These are phyloP conservation scores for Metarhizium sp. DNA, from an alignment of 2,329 filamentous ascomycete species.

Conservation along the genomic window DNA sequence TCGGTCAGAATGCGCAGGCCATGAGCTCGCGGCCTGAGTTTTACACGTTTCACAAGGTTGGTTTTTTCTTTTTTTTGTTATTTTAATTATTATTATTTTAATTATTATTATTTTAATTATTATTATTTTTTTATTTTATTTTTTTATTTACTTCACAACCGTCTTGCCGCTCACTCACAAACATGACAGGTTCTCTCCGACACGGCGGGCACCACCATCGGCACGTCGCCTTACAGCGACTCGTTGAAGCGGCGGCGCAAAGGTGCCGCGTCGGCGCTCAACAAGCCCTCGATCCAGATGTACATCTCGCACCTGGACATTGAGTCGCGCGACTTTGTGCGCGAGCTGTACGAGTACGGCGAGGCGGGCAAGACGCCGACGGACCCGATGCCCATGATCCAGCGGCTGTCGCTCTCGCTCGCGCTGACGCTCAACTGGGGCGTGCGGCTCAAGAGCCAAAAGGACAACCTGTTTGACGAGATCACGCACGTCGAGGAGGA, in stretches of 20 bases:
- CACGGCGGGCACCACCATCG: slow-evolving; percentile 58
- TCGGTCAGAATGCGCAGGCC: slow-evolving; percentile 43
- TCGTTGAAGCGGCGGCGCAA: slow-evolving; percentile 55
- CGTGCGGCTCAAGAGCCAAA: slow-evolving; percentile 44
- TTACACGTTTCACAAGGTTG: slow-evolving; percentile 49
- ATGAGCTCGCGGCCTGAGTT: slow-evolving; percentile 46
- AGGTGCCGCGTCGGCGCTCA: slow-evolving; percentile 55
- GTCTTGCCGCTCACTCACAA: neutral
- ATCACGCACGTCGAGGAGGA: slow-evolving; percentile 55
- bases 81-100: no score
- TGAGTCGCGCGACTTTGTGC: slow-evolving; percentile 53
- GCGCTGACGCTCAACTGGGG: slow-evolving; percentile 60
- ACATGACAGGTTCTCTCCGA: slow-evolving; percentile 48
- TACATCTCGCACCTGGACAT: slow-evolving; percentile 54
- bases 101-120: no score
- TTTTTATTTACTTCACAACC: neutral
- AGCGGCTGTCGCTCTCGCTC: slow-evolving; percentile 52
- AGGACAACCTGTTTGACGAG: slow-evolving; percentile 52
- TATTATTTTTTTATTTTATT: no score
- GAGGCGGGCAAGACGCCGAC: slow-evolving; percentile 42
- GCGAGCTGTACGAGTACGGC: slow-evolving; percentile 50
- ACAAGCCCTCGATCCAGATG: slow-evolving; percentile 52
- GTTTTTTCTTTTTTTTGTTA: neutral
- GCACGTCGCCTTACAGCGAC: slow-evolving; percentile 57
- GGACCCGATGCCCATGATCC: slow-evolving; percentile 60